Conservation (phyloP, 208 protist genomes). For the Acanthamoeba royreba region DNA sequence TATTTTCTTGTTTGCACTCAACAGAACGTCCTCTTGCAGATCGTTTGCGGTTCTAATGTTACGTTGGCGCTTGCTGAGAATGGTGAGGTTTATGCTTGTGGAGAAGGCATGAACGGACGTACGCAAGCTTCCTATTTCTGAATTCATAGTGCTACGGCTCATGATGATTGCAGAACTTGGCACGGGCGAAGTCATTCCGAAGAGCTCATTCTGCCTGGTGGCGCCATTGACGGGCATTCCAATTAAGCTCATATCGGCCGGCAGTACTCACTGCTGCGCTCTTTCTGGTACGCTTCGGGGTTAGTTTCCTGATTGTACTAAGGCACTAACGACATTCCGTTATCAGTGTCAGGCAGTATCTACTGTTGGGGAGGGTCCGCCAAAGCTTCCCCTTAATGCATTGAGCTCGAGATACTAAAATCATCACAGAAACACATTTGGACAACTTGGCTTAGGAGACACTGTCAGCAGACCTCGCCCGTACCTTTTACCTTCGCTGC, state of each 20-base stretch:
- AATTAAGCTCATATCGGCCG: not conserved
- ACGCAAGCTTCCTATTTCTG: not conserved
- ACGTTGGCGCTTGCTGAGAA: not conserved
- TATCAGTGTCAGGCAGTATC: not conserved
- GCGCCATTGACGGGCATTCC: conserved; percentile 2
- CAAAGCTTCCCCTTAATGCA: not conserved
- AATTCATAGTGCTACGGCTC: not conserved
- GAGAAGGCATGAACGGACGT: conserved; percentile 16
- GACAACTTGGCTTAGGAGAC: not conserved
- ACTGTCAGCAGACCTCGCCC: not conserved
- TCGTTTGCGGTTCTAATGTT: not conserved
- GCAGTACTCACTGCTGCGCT: not conserved
- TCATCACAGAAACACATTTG: not conserved
- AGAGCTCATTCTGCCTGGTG: not conserved
- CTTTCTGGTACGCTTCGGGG: not conserved
- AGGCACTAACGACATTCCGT: not conserved
- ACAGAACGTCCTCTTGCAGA: not conserved
- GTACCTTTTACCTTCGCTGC: not conserved
- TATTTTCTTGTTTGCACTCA: not conserved
- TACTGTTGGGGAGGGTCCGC: not conserved
- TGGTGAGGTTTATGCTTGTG: not conserved
- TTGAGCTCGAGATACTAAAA: not conserved
- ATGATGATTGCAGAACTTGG: conserved; percentile 21
- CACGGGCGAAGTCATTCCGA: not conserved
- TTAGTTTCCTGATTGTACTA: not conserved